Evolutionary conservation across 1,139 yeast genomes (phyloP).

Genomic region (Ogataea hybrid): DNA sequence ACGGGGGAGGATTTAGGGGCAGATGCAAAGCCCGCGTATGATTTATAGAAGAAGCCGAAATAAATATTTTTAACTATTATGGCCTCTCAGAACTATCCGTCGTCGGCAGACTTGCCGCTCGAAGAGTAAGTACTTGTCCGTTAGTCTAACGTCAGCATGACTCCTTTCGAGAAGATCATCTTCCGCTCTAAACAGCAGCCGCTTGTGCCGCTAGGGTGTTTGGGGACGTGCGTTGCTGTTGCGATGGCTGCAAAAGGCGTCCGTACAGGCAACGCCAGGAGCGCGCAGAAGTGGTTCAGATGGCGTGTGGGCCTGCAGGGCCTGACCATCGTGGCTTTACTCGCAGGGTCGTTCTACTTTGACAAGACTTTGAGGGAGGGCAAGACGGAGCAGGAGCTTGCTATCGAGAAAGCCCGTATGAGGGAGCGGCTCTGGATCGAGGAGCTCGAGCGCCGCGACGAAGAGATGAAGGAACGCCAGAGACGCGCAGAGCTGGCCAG

Average conservation of each 20-base stretch:
- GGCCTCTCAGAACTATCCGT: conserved; percentile 34
- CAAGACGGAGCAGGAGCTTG: conserved; percentile 56
- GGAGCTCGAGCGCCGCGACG: conserved; percentile 85
- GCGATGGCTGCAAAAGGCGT: conserved; percentile 74
- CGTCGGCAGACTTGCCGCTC: conserved; percentile 32
- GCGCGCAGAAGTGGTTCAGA: conserved; percentile 83
- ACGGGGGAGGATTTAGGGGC: conserved; percentile 3
- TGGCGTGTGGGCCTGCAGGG: conserved; percentile 90
- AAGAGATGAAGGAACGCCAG: conserved; percentile 64
- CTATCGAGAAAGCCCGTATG: conserved; percentile 72
- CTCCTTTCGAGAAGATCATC: conserved; percentile 31
- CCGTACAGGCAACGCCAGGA: conserved; percentile 65
- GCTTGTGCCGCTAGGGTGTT: conserved; percentile 74
- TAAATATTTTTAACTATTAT: conserved; percentile 11
- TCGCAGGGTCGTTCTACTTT: conserved; percentile 71
- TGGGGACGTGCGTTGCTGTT: conserved; percentile 80
- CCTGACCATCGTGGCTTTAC: conserved; percentile 75
- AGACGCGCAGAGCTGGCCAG: conserved; percentile 48
- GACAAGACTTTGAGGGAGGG: conserved; percentile 40
- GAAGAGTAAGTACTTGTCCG: conserved; percentile 29
- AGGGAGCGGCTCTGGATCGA: conserved; percentile 90
- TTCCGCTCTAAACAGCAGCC: conserved; percentile 65
- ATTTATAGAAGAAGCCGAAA: not conserved
- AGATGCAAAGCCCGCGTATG: not conserved
- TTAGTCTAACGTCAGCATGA: conserved; percentile 22